phyloP scores from a whole-genome alignment of 2,329 filamentous ascomycete species.

The Akanthomyces uredinophilus region DNA sequence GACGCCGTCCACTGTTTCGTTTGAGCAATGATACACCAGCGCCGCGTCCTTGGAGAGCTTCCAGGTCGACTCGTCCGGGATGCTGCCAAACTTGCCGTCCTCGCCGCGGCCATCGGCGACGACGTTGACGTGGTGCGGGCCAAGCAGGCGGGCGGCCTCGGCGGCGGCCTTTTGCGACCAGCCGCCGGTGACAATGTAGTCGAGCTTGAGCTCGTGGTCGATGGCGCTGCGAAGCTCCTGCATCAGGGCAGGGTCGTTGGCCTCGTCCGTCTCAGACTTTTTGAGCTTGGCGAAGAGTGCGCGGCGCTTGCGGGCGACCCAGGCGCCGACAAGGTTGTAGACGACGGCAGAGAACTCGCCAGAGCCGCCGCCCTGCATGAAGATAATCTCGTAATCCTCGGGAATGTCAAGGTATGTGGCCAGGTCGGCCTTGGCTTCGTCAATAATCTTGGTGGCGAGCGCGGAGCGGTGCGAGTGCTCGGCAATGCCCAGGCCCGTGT shows the following conservation, averaged over 20 bases:
- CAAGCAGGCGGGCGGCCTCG: slow-evolving; percentile 74
- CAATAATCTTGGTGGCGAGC: slow-evolving; percentile 72
- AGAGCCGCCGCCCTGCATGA: slow-evolving; percentile 81
- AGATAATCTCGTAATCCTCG: slow-evolving; percentile 79
- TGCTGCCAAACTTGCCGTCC: slow-evolving; percentile 78
- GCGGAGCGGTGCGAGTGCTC: slow-evolving; percentile 87
- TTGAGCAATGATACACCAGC: slow-evolving; percentile 86
- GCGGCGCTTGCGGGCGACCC: slow-evolving; percentile 66
- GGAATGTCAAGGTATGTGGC: slow-evolving; percentile 73
- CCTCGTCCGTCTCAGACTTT: slow-evolving; percentile 40
- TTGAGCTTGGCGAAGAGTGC: slow-evolving; percentile 54
- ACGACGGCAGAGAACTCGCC: slow-evolving; percentile 80
- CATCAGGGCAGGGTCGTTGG: slow-evolving; percentile 47
- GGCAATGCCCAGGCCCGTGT: slow-evolving; percentile 71
- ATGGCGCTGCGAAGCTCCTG: slow-evolving; percentile 59
- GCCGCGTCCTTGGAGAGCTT: slow-evolving; percentile 63
- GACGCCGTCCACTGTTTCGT: slow-evolving; percentile 91
- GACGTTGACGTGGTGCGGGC: slow-evolving; percentile 74
- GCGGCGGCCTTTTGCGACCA: slow-evolving; percentile 86
- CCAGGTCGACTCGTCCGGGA: slow-evolving; percentile 74
- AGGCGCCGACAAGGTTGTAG: slow-evolving; percentile 78
- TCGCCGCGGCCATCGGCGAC: slow-evolving; percentile 60
- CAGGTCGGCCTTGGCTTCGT: slow-evolving; percentile 70
- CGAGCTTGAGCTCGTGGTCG: slow-evolving; percentile 67
- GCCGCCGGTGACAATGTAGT: slow-evolving; percentile 85